Percentiles rank a stretch among this genome's conserved stretches.
Conservation (phyloP, 306 rosid genomes). For the Medicago lupulina region DNA sequence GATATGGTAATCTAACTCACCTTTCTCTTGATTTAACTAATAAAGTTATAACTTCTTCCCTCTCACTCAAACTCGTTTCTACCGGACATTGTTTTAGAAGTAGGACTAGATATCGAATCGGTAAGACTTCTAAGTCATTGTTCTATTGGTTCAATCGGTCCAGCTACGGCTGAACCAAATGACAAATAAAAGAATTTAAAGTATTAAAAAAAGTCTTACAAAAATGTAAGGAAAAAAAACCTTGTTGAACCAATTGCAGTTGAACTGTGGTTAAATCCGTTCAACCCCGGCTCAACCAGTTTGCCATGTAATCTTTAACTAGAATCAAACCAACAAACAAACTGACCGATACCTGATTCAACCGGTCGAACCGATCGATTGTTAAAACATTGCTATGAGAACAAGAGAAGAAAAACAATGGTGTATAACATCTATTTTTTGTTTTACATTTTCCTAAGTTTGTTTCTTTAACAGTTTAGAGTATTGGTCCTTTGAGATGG, state of each 20-base stretch:
- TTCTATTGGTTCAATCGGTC: too few relatives aligned
- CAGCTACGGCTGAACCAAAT: too few relatives aligned
- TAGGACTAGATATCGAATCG: too few relatives aligned
- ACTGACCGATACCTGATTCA: neutral
- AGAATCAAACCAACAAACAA: neutral
- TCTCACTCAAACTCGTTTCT: neutral
- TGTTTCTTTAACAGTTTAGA: conserved; percentile 54
- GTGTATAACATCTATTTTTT: neutral
- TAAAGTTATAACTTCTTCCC: neutral
- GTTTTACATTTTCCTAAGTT: neutral
- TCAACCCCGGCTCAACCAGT: too few relatives aligned
- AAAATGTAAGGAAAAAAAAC: too few relatives aligned
- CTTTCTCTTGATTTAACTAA: neutral
- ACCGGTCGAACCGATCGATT: neutral
- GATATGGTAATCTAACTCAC: conserved; percentile 55
- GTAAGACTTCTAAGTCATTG: too few relatives aligned
- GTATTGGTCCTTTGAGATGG: conserved; percentile 69
- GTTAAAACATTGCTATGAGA: neutral
- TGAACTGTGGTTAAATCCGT: too few relatives aligned
- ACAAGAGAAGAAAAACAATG: neutral
- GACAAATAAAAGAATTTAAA: too few relatives aligned
- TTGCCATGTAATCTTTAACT: neutral
- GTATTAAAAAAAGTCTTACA: too few relatives aligned
- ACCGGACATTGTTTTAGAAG: neutral
- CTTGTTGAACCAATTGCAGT: too few relatives aligned